Evolutionary conservation across 108 stramenopile species (phyloP).

Genomic region (Stephanodiscus minutulus): DNA sequence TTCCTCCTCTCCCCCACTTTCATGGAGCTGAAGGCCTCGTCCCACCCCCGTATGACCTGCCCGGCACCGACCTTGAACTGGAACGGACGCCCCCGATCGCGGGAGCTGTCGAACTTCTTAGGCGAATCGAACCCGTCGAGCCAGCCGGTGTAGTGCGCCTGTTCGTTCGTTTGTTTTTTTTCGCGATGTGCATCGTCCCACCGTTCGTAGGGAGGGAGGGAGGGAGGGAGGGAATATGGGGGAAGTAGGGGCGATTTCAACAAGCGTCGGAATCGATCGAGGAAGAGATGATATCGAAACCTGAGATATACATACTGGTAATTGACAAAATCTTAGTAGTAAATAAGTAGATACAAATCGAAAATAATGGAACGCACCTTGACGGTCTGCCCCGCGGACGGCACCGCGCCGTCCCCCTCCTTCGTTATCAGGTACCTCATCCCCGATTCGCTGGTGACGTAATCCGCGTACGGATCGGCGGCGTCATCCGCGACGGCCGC

Average conservation of each 20-base stretch:
- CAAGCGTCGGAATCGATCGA: too few relatives aligned
- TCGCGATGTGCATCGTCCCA: too few relatives aligned
- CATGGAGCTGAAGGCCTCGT: slow-evolving; percentile 86
- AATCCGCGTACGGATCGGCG: slow-evolving; percentile 59
- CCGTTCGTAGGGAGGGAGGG: too few relatives aligned
- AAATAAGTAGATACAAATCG: not conserved
- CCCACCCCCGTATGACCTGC: slow-evolving; percentile 93
- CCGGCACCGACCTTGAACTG: slow-evolving; percentile 89
- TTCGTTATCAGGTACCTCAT: slow-evolving; percentile 86
- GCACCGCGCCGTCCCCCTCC: slow-evolving; percentile 89
- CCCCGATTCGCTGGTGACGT: slow-evolving; percentile 83
- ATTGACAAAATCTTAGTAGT: too few relatives aligned
- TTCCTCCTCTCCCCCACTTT: slow-evolving; percentile 90
- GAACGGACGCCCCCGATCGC: slow-evolving; percentile 93
- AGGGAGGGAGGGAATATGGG: too few relatives aligned
- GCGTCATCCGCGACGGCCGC: slow-evolving; percentile 39
- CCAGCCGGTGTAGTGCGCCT: slow-evolving; percentile 96
- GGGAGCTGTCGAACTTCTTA: slow-evolving; percentile 92
- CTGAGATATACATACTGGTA: not conserved
- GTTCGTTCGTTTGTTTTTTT: not conserved
- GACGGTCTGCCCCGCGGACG: slow-evolving; percentile 79
- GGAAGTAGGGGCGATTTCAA: too few relatives aligned
- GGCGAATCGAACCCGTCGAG: slow-evolving; percentile 87
- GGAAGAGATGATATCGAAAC: not conserved
- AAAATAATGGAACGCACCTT: slow-evolving; percentile 43